Base-by-base conservation (phyloP, 2,329 filamentous ascomycete genomes). In the Westerdykella aurantiaca region DNA sequence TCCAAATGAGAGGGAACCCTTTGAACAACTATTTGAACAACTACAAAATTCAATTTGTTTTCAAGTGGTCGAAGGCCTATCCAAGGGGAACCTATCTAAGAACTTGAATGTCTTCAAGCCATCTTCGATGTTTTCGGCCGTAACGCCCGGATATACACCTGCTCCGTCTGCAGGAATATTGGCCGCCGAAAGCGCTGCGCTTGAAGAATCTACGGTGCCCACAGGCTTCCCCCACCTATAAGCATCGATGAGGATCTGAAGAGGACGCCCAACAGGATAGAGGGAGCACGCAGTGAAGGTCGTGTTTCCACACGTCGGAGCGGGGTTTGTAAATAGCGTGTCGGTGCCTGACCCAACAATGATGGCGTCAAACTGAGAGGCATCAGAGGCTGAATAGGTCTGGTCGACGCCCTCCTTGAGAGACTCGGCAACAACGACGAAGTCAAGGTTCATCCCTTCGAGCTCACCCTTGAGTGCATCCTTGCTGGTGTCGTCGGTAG, bases 171-270 rank as follows among this genome's bases (percentile, higher is more conserved):
- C 47, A 38, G 64, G 55, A 39, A 83, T 74, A 1, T 73, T 74
- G 0, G 72, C 71, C 11, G 61, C 64, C 1, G 60, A 49, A 5
- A 78, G 63, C 4, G 72, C 69, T 4, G 45, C 42, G n/a, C 52
- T 66, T 0, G 65, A 66, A 11, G 56, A 63, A 1, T 81, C 82
- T 1, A 86, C 51, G 22, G 77, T 78, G 12, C 72, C 82, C 18
- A 88, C 69, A 0, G 85, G 81, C 72, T 88, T 88, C 4, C 83
- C 84, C 71, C 81, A 88, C 18, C 78, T 70, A 67, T 80, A 88
- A 0, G 74, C 78, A 56, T 82, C 78, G 13, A 72, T 60, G 14
- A 86, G 61, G 40, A 88, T 82, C 68, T 85, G 76, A 2, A 74
- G 64, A 0, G 84, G 85, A 0, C 82, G 73, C 1, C 79, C 79